Percentiles rank a stretch among this genome's conserved stretches.
Conservation (phyloP, 1,284 basidiomycete genomes). For the Boletus semigastroideus region DNA sequence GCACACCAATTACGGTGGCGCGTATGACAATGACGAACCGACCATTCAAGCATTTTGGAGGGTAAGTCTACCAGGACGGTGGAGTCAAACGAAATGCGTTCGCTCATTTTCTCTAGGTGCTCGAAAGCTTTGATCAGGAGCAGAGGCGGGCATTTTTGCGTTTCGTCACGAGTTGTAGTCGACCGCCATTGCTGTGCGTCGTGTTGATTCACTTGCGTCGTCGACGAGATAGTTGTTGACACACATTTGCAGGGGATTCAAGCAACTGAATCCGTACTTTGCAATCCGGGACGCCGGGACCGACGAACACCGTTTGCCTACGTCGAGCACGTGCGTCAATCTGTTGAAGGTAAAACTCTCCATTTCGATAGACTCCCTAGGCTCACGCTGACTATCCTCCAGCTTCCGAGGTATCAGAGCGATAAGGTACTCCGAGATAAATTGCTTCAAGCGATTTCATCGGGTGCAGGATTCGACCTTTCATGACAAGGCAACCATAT, state of each 20-base stretch:
- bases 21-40: conserved; percentile 66
- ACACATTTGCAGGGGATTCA: conserved; percentile 68
- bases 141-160: conserved; percentile 72
- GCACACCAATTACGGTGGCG: conserved; percentile 78
- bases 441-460: conserved; percentile 82
- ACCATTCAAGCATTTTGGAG: conserved; percentile 81
- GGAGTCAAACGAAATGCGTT: not conserved
- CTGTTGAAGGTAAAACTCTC: conserved; percentile 65
- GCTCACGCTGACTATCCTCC: conserved; percentile 3
- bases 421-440: conserved; percentile 69
- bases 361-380: too few relatives aligned
- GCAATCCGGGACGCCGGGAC: conserved; percentile 76
- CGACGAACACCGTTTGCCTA: conserved; percentile 78
- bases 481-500: too few relatives aligned
- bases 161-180: conserved; percentile 89
- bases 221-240: not conserved
- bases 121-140: conserved; percentile 72
- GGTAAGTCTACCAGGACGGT: conserved; percentile 37
- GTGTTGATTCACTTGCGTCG: not conserved
- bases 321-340: conserved; percentile 85
- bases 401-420: conserved; percentile 71
- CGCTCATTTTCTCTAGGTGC: conserved; percentile 46
- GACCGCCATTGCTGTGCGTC: conserved; percentile 80
- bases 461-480: conserved; percentile 87
- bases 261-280: conserved; percentile 83